These are phyloP conservation scores for Aspergillus sparsus DNA, from an alignment of 495 filamentous ascomycete genomes.

Conservation along the genomic window DNA sequence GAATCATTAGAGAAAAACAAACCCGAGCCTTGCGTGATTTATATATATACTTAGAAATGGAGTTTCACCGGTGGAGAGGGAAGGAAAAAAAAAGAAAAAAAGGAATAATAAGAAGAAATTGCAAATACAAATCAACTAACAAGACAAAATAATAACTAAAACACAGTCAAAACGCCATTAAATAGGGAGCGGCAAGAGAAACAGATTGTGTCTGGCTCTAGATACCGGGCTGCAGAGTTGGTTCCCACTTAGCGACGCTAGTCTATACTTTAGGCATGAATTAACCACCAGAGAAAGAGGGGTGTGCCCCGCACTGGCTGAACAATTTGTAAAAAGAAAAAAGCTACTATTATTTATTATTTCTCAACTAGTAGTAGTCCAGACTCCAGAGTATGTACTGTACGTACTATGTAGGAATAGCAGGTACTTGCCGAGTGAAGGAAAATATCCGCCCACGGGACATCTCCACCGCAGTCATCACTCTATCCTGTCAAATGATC, in stretches of 20 bases:
- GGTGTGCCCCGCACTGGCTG: not conserved
- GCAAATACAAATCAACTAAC: too few relatives aligned
- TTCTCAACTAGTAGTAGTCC: too few relatives aligned
- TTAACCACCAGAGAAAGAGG: not conserved
- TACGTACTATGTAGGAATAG: too few relatives aligned
- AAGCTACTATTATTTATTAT: too few relatives aligned
- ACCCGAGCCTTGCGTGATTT: not conserved
- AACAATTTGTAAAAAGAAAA: not conserved
- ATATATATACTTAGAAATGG: conserved; percentile 1
- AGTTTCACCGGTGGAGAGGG: not conserved
- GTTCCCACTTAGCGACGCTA: conserved; percentile 10
- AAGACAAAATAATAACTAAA: too few relatives aligned
- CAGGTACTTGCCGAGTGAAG: not conserved
- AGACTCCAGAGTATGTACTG: too few relatives aligned
- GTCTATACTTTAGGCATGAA: not conserved
- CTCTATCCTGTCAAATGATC: conserved; percentile 1
- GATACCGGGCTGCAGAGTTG: conserved; percentile 10
- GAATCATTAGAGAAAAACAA: too few relatives aligned
- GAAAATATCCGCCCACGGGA: not conserved
- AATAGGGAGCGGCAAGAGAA: conserved; percentile 15
- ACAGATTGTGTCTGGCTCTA: conserved; percentile 6
- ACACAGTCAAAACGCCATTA: not conserved
- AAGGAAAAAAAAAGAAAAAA: not conserved
- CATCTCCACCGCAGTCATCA: not conserved
- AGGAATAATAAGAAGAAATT: not conserved